phyloP scores from a whole-genome alignment of 768 basidiomycete genomes.

The Pleurotus salmoneostramineus region DNA sequence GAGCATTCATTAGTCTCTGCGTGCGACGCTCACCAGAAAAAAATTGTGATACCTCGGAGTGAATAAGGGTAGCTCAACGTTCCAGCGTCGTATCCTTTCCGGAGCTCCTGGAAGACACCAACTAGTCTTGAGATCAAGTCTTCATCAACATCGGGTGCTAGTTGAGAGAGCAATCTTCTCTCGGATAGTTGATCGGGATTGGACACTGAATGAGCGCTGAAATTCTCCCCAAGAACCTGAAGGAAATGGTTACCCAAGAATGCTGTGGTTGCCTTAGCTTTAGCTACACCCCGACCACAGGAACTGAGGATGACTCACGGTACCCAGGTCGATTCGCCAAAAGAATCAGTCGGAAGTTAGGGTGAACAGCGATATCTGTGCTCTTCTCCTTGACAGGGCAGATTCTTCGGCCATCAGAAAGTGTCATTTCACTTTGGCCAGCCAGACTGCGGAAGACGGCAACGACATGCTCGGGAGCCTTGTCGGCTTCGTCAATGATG shows the following conservation, averaged over 20 bases:
- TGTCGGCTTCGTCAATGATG: conserved; percentile 70
- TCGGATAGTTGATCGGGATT: conserved; percentile 71
- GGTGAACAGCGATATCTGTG: conserved; percentile 57
- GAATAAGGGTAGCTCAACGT: conserved; percentile 65
- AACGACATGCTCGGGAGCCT: conserved; percentile 70
- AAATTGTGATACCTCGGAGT: conserved; percentile 43
- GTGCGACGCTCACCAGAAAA: not conserved
- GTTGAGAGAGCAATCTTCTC: conserved; percentile 50
- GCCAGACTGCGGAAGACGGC: conserved; percentile 69
- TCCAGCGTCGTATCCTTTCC: conserved; percentile 54
- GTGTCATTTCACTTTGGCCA: conserved; percentile 58
- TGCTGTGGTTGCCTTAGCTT: conserved; percentile 31
- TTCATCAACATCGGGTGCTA: conserved; percentile 56
- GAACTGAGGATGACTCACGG: conserved; percentile 34
- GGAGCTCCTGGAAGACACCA: conserved; percentile 60
- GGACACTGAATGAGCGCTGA: conserved; percentile 60
- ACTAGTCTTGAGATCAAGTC: conserved; percentile 55
- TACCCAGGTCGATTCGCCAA: conserved; percentile 69
- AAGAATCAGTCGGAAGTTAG: conserved; percentile 58
- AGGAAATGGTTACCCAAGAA: conserved; percentile 74
- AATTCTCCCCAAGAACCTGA: conserved; percentile 68
- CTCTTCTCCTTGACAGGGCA: conserved; percentile 39
- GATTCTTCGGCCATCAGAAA: conserved; percentile 61
- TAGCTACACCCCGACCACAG: not conserved
- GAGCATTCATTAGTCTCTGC: not conserved